phyloP scores from a whole-genome alignment of 2,329 filamentous ascomycete genomes.

The Chrysoporthe cubensis region DNA sequence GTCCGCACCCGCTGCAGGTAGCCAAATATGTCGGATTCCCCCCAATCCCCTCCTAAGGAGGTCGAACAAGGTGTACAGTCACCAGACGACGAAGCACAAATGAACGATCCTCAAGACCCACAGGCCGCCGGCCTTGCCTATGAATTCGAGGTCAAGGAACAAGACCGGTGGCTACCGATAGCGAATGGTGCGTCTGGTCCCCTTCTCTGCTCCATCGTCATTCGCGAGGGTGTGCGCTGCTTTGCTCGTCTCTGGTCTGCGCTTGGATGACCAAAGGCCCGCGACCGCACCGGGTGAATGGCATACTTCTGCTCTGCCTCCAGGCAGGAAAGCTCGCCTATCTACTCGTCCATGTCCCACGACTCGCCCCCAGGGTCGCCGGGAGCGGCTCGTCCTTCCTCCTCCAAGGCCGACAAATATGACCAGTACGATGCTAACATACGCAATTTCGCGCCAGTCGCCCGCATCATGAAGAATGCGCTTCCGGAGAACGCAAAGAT shows the following conservation, averaged over 20 bases:
- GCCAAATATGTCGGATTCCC: constrained; percentile 89
- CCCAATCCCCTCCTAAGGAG: constrained; percentile 89
- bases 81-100: constrained; percentile 90
- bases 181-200: constrained; percentile 89
- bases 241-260: constrained; percentile 36
- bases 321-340: constrained; percentile 41
- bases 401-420: constrained; percentile 47
- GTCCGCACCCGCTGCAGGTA: constrained; percentile 68
- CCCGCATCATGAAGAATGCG: constrained; percentile 98
- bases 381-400: constrained; percentile 49
- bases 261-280: constrained; percentile 37
- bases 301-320: constrained; percentile 53
- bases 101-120: constrained; percentile 84
- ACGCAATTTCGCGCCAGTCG: constrained; percentile 92
- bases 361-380: constrained; percentile 58
- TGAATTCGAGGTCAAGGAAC: constrained; percentile 99
- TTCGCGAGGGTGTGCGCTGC: constrained; percentile 39
- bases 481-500: constrained; percentile 99
- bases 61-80: constrained; percentile 92
- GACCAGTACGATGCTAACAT: constrained; percentile 85
- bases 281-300: constrained; percentile 41
- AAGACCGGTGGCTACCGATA: constrained; percentile 99
- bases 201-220: constrained; percentile 40
- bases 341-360: constrained; percentile 58
- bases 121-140: constrained; percentile 76